Evolutionary conservation across 805 yeast genomes (phyloP).

Genomic region (Candida incommunis): DNA sequence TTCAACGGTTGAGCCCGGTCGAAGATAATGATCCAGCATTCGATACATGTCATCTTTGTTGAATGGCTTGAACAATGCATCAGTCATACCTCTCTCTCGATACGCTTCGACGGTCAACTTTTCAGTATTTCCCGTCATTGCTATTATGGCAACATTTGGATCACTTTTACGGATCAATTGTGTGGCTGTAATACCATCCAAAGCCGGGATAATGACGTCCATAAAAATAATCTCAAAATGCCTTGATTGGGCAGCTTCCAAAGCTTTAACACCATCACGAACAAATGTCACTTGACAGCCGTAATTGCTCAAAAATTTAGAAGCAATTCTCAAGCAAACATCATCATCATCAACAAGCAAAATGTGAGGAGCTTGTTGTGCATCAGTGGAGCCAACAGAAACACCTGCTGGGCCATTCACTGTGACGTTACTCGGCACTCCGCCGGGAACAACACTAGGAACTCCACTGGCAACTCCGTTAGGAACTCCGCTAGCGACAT

Average conservation of each 20-base stretch:
- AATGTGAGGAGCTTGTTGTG: constrained; percentile 13
- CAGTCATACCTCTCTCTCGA: constrained; percentile 71
- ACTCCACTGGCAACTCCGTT: too few relatives aligned
- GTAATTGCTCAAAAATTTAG: constrained; percentile 68
- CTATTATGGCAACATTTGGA: constrained; percentile 70
- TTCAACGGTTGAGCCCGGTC: not conserved
- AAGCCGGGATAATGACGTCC: constrained; percentile 19
- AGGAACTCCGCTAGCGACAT: too few relatives aligned
- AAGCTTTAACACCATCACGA: constrained; percentile 57
- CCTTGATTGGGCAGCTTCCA: not conserved
- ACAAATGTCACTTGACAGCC: constrained; percentile 91
- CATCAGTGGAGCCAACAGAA: not conserved
- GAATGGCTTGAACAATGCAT: constrained; percentile 77
- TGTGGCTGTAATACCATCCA: constrained; percentile 19
- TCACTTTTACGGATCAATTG: constrained; percentile 42
- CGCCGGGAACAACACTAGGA: not conserved
- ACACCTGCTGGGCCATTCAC: too few relatives aligned
- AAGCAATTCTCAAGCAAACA: constrained; percentile 63
- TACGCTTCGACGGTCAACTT: constrained; percentile 71
- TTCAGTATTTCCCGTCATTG: constrained; percentile 87
- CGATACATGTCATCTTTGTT: constrained; percentile 1
- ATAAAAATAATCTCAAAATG: constrained; percentile 16
- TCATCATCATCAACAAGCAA: constrained; percentile 43
- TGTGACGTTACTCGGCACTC: too few relatives aligned
- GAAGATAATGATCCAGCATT: not conserved